phyloP scores from a whole-genome alignment of 805 yeast genomes.

The Wickerhamiella cacticola region DNA sequence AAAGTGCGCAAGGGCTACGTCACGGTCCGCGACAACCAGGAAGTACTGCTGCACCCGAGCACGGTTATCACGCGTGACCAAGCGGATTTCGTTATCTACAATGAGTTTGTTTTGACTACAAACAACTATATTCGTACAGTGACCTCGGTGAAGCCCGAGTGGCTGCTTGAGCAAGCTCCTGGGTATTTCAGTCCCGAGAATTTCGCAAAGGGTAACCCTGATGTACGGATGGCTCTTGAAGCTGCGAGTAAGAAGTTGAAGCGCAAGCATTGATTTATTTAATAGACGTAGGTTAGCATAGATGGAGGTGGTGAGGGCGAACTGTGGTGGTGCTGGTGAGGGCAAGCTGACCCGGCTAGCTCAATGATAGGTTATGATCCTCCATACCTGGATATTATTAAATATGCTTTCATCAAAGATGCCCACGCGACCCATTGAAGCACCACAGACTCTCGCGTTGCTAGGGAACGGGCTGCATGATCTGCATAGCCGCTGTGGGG shows the following conservation, averaged over 20 bases:
- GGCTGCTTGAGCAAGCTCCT: conserved; percentile 78
- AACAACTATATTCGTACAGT: conserved; percentile 92
- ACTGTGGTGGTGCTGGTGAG: no score
- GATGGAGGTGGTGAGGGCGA: background rate
- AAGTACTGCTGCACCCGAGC: conserved; percentile 85
- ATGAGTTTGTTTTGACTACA: conserved; percentile 88
- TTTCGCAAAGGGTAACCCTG: conserved; percentile 53
- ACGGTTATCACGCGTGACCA: conserved; percentile 72
- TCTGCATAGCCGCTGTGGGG: no score
- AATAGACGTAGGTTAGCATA: background rate
- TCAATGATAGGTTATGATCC: no score
- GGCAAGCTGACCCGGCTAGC: no score
- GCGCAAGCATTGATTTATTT: background rate
- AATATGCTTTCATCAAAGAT: no score
- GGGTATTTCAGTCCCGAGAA: conserved; percentile 51
- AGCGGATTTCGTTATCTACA: conserved; percentile 80
- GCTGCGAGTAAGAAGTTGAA: conserved; percentile 33
- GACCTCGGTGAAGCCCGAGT: conserved; percentile 78
- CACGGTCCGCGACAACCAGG: conserved; percentile 93
- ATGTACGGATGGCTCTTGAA: conserved; percentile 57
- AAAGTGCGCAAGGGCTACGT: conserved; percentile 72
- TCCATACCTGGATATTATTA: no score
- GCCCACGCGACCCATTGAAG: no score
- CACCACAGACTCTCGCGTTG: no score
- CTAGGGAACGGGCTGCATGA: no score